Evolutionary conservation across 441 rosid genomes (phyloP), one percentile per base, ranked within the genome.

Genomic region (Brassica balearica): DNA sequence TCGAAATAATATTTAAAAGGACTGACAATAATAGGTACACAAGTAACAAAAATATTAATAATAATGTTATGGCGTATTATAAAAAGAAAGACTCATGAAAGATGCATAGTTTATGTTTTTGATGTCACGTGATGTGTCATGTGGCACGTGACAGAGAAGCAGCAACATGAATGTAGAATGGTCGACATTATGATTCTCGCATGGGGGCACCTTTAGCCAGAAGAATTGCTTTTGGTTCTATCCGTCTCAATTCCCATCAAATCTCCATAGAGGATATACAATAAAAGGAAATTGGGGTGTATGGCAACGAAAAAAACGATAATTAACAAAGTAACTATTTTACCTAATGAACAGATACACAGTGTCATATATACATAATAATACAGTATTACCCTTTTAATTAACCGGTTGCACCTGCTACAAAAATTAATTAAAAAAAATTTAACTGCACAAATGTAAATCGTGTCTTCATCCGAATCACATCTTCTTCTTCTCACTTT

Each of bases 101-200:
- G 53, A 34, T 48, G 64, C 20, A 6, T 62, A 69, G 65, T 60
- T 25, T 65, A 69, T 78, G 68, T 69, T 25, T 27, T 74, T 74
- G n/a, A 59, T 77, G 69, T 72, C 77, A 77, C 72, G 79, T 66
- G 79, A 53, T 67, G n/a, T 59, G 60, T 59, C 70, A 34, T 38
- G 74, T 71, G 74, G 14, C 64, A 71, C 59, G 79, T 71, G 84
- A 70, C 80, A 77, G 69, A 11, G 63, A 66, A 60, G 69, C 72
- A 77, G 80, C 74, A 80, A 80, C 83, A 82, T 88, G 80, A 58
- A 66, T 53, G 61, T 59, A 74, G 81, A 69, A 53, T 78, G 71
- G 86, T 75, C 79, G 91, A 87, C 89, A 87, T 36, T 34, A 88
- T 90, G 82, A 87, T 87, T 85, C 66, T 63, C 77, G 87, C 88